Evolutionary conservation across 805 yeast genomes (phyloP).

Genomic region (Starmerella floricola): DNA sequence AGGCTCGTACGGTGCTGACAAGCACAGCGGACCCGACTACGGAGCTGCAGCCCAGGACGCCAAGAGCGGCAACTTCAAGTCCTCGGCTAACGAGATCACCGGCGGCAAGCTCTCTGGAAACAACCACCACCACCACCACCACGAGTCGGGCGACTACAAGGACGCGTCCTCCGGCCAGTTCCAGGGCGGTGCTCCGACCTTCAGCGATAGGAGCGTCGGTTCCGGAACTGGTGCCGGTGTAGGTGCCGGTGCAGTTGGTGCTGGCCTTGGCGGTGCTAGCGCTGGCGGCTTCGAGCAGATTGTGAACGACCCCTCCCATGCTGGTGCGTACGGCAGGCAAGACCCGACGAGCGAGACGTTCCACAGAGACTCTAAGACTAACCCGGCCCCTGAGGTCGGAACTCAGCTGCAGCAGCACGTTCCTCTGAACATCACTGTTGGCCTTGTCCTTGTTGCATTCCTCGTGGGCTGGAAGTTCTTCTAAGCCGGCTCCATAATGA

Average conservation of each 20-base stretch:
- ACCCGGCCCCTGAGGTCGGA: not conserved
- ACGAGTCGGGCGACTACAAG: not conserved
- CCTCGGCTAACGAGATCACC: not conserved
- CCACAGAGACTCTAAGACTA: not conserved
- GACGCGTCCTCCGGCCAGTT: not conserved
- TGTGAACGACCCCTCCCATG: conserved; percentile 13
- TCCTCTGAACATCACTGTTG: conserved; percentile 43
- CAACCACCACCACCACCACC: not conserved
- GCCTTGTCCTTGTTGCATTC: conserved; percentile 44
- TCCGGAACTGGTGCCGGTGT: too few relatives aligned
- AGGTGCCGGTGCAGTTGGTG: too few relatives aligned
- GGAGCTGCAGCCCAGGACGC: too few relatives aligned
- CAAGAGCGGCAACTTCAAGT: not conserved
- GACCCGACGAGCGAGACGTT: conserved; percentile 1
- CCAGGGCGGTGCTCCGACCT: not conserved
- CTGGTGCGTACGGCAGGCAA: conserved; percentile 10
- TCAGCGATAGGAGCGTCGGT: too few relatives aligned
- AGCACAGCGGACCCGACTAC: too few relatives aligned
- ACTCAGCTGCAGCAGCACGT: conserved; percentile 31
- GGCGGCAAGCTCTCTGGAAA: not conserved
- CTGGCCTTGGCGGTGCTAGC: too few relatives aligned
- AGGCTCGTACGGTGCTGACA: too few relatives aligned
- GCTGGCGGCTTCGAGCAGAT: conserved; percentile 13
- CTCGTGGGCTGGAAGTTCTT: conserved; percentile 62
- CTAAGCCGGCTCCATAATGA: conserved; percentile 25